phyloP scores from a whole-genome alignment of 2,329 filamentous ascomycete genomes.

The Lecanicillium sp. region DNA sequence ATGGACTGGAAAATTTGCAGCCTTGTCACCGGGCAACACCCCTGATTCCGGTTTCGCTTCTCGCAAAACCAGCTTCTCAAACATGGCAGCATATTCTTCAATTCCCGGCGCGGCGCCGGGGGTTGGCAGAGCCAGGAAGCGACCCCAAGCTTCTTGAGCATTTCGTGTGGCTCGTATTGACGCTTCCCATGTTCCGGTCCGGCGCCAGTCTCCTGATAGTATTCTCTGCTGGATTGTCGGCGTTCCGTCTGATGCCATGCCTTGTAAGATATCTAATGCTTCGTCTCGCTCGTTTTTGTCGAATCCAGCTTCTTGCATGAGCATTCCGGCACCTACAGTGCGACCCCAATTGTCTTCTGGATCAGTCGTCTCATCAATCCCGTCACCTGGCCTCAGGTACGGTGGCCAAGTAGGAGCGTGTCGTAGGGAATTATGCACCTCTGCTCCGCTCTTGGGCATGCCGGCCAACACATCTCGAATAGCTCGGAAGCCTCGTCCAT shows the following conservation, averaged over 20 bases:
- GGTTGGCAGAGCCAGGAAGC: slow-evolving; percentile 32
- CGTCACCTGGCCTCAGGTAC: slow-evolving; percentile 48
- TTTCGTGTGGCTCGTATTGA: slow-evolving; percentile 52
- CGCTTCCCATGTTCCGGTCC: slow-evolving; percentile 41
- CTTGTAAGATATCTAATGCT: slow-evolving; percentile 45
- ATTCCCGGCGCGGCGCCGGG: slow-evolving; percentile 25
- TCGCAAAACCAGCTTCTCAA: slow-evolving; percentile 42
- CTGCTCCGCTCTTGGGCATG: slow-evolving; percentile 42
- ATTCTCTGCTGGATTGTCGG: slow-evolving; percentile 48
- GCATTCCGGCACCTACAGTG: slow-evolving; percentile 41
- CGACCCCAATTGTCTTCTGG: slow-evolving; percentile 46
- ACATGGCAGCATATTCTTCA: slow-evolving; percentile 51
- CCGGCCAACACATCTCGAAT: slow-evolving; percentile 47
- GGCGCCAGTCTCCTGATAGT: slow-evolving; percentile 11
- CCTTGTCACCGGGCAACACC: slow-evolving; percentile 51
- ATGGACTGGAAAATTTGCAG: slow-evolving; percentile 35
- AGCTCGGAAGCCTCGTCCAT: slow-evolving; percentile 42
- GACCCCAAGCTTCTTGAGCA: slow-evolving; percentile 52
- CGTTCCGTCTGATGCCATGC: slow-evolving; percentile 38
- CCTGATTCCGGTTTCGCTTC: slow-evolving; percentile 17
- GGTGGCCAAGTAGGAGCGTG: slow-evolving; percentile 52
- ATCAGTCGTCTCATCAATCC: slow-evolving; percentile 47
- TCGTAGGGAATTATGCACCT: slow-evolving; percentile 39
- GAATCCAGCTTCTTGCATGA: slow-evolving; percentile 52
- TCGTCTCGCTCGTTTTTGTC: slow-evolving; percentile 36